Evolutionary conservation across 345 rosid species (phyloP), one percentile per base, ranked within the genome.

Genomic region (Boechera stricta): DNA sequence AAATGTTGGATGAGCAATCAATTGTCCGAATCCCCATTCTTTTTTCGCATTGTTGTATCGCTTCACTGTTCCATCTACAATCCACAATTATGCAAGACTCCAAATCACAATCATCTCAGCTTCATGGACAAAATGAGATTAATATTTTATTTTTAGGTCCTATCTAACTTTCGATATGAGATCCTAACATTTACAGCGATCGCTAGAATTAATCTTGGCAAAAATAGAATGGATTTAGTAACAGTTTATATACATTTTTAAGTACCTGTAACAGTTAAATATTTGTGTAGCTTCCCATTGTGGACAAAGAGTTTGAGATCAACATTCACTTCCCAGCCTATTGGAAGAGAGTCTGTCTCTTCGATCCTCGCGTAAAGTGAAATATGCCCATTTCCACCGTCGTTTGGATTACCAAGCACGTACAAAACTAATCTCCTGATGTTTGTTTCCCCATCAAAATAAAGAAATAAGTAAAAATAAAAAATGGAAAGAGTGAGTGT

Each of bases 311-410:
- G 77, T 64, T 80, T 80, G 67, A 72, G 68, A 38, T 56, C 69
- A 36, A 78, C 76, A 21, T 74, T 58, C 28, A 83, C 84, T 65
- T 74, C 84, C 84, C 84, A 79, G 2, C 68, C 67, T 1, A 0
- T 4, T 7, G 81, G 82, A 53, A 75, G 77, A 36, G 47, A 2
- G 7, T 6, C 21, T 32, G 80, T 70, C 3, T 39, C 75, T 32
- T 35, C 82, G 10, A 85, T 80, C 44, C 79, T 74, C 53, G 36
- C 55, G 74, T 79, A 81, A 3, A 83, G 79, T 13, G 85, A 86
- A 9, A 84, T 72, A 44, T 74, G 42, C 44, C 59, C 74, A 16
- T 4, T 28, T 35, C 81, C 80, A 42, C 78, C 64, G 5, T 67
- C 78, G 8, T 77, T 53, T 6, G 7, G 11, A 16, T 81, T 83